Base-by-base conservation (phyloP, 129 eudicot genomes). In the Pseudognaphalium luteoalbum region DNA sequence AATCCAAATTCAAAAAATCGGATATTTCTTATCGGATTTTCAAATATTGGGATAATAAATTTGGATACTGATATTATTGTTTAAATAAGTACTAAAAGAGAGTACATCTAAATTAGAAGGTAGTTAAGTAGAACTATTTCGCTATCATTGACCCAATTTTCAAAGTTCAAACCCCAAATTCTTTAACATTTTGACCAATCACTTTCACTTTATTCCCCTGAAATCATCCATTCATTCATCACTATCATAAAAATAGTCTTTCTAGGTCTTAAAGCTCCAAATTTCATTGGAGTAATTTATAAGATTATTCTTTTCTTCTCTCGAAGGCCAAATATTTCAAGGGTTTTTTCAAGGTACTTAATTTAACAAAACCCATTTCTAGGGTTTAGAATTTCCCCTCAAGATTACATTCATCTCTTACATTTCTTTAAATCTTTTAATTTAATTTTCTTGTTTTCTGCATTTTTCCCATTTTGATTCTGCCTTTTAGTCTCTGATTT, bases 181-280 rank as follows among this genome's bases (percentile, higher is more conserved):
- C 39, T 21, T 64, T 70, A n/a, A 47, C 68, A 72, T 63, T 79
- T 79, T 79, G 78, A 79, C 73, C 81, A 57, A 57, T 79, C 83
- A 79, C 83, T 79, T 79, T 79, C 78, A 72, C 83, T 79, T 79
- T 79, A 79, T 79, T 79, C 83, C 78, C 68, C 54, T 47, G 6
- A 47, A 14, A 47, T 47, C 54, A 47, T 44, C 17, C 52, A 44
- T 44, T 44, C 52, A 14, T 17, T 79, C 73, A 25, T 37, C 57
- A 74, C 29, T 9, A 57, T 57, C 19, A 73, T 25, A 25, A 25
- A 59, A 73, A 59, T 73, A 15, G n/a, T 17, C 29, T 39, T 61
- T 73, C 39, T 60, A 58, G 15, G n/a, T 42, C 34, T 22, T 19
- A 19, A 39, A 21, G 25, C 58, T 73, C 41, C 77, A 57, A 20